Percentiles rank a stretch among this genome's conserved stretches.
phyloP scores from a whole-genome alignment of 495 filamentous ascomycete genomes.

The Podospora conica region DNA sequence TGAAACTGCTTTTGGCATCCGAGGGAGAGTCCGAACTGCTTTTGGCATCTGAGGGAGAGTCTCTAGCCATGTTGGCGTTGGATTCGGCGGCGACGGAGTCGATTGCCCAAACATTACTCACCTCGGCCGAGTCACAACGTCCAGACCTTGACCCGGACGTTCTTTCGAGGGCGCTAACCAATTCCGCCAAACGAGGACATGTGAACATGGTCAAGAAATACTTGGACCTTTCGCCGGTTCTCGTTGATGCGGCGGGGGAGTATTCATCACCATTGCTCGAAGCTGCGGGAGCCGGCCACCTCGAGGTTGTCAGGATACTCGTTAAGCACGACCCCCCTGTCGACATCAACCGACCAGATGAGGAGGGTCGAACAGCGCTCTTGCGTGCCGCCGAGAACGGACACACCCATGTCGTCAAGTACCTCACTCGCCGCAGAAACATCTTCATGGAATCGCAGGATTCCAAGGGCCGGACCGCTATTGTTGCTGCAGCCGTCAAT shows the following conservation, averaged over 20 bases:
- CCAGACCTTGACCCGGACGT: not conserved
- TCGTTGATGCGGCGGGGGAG: not conserved
- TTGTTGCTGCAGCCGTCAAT: not conserved
- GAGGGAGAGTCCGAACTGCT: not conserved
- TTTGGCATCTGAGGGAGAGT: not conserved
- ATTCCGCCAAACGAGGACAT: not conserved
- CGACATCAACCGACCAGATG: not conserved
- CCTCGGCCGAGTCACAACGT: not conserved
- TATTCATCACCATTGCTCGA: not conserved
- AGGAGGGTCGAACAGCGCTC: not conserved
- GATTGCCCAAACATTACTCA: not conserved
- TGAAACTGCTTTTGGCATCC: not conserved
- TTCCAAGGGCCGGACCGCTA: not conserved
- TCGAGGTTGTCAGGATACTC: not conserved
- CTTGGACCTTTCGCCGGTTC: not conserved
- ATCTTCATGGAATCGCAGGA: not conserved
- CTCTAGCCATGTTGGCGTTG: not conserved
- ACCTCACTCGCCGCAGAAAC: not conserved
- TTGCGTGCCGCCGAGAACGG: slow-evolving; percentile 4
- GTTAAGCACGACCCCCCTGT: not conserved
- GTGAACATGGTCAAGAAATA: not conserved
- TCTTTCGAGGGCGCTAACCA: not conserved
- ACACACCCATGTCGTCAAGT: not conserved
- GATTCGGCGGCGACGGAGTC: not conserved
- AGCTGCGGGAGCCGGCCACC: slow-evolving; percentile 1